phyloP scores from a whole-genome alignment of 768 basidiomycete genomes.

The Daedaleopsis sinensis region DNA sequence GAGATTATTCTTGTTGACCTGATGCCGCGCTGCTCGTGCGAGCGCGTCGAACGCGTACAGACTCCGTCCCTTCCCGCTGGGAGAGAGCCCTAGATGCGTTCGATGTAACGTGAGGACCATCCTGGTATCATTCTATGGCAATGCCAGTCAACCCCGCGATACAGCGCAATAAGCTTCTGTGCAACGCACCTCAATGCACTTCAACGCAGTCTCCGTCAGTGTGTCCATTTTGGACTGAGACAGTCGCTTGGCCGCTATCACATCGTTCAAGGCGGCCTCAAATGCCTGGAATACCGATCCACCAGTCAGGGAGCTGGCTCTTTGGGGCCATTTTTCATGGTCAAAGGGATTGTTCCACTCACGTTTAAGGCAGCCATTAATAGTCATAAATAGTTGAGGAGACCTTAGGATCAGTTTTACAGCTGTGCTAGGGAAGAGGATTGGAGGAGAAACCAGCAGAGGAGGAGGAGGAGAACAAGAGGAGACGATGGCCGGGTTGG shows the following conservation, averaged over 20 bases:
- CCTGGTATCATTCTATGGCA: conserved; percentile 78
- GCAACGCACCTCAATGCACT: conserved; percentile 70
- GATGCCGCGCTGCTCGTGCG: conserved; percentile 76
- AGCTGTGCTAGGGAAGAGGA: too few species aligned
- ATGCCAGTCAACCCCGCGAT: neutral
- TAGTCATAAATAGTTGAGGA: neutral
- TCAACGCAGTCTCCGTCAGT: conserved; percentile 77
- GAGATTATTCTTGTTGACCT: conserved; percentile 65
- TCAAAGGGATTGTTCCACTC: neutral
- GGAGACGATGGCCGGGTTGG: too few species aligned
- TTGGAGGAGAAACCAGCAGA: neutral
- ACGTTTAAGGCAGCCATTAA: neutral
- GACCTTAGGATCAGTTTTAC: too few species aligned
- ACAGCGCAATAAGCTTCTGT: neutral
- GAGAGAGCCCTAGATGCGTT: conserved; percentile 78
- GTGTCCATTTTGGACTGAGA: conserved; percentile 85
- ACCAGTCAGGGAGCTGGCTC: neutral
- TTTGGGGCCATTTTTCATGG: too few species aligned
- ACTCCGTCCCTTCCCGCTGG: conserved; percentile 76
- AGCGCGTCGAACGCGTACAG: conserved; percentile 95
- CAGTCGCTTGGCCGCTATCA: conserved; percentile 80
- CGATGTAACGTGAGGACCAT: conserved; percentile 89
- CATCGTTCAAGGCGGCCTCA: conserved; percentile 77
- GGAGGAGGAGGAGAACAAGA: neutral
- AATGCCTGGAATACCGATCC: conserved; percentile 66